These are phyloP conservation scores for Platanthera zijinensis DNA, from an alignment of 106 monocot species.

Conservation along the genomic window DNA sequence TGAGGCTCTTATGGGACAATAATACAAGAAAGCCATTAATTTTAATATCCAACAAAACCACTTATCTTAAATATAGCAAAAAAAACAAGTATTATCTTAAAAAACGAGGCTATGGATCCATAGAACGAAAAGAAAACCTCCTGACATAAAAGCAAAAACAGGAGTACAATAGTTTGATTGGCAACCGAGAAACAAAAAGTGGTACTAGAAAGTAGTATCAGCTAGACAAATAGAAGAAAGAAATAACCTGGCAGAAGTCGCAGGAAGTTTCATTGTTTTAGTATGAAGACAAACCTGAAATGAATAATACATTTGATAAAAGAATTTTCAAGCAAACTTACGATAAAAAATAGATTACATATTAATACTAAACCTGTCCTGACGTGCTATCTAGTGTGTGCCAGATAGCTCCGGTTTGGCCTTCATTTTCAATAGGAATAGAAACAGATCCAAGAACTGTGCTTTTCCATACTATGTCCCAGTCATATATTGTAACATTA, in stretches of 20 bases:
- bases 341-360: slow-evolving; percentile 1
- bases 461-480: slow-evolving; percentile 99
- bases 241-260: slow-evolving; percentile 60
- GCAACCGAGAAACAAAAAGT: background rate
- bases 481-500: slow-evolving; percentile 94
- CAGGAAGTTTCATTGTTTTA: slow-evolving; percentile 52
- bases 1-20: too few relatives aligned
- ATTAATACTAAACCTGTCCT: slow-evolving; percentile 57
- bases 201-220: background rate
- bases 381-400: slow-evolving; percentile 69
- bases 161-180: background rate
- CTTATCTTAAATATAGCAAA: background rate
- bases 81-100: background rate
- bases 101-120: background rate
- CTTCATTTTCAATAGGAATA: slow-evolving; percentile 75
- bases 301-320: background rate
- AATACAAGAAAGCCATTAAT: too few relatives aligned
- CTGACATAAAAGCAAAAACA: background rate
- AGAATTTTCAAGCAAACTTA: background rate
- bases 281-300: slow-evolving; percentile 96
- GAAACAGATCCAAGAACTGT: slow-evolving; percentile 89
- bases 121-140: background rate
- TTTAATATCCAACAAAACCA: background rate
- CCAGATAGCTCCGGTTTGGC: slow-evolving; percentile 77
- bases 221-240: slow-evolving; percentile 12